Percentiles rank a stretch among this genome's conserved stretches.
Conservation (phyloP, 164 flowering plant genomes). For the Buxus sempervirens region DNA sequence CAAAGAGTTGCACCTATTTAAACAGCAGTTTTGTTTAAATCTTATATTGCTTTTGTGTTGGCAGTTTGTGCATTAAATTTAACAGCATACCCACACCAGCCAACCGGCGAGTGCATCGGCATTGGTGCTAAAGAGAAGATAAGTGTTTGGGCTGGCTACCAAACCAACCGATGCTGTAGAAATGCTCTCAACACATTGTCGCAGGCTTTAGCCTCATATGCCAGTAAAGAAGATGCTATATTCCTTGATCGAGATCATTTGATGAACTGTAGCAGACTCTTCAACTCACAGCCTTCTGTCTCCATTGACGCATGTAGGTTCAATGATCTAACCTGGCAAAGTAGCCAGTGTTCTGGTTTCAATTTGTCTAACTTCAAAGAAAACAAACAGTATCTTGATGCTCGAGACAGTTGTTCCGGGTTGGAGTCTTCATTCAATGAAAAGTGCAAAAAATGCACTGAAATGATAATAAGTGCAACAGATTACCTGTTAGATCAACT, state of each 20-base stretch:
- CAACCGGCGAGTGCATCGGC: conserved; percentile 43
- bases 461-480: conserved; percentile 10
- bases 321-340: conserved; percentile 19
- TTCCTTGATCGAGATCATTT: conserved; percentile 35
- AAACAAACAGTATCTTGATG: not conserved
- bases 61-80: conserved; percentile 42
- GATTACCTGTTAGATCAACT: conserved; percentile 12
- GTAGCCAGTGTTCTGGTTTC: conserved; percentile 34
- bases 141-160: conserved; percentile 32
- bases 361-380: conserved; percentile 4
- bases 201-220: conserved; percentile 37
- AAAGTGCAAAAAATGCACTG: conserved; percentile 30
- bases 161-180: conserved; percentile 45
- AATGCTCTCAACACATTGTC: conserved; percentile 37
- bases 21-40: no score
- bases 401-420: conserved; percentile 26
- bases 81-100: conserved; percentile 34
- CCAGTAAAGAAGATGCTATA: conserved; percentile 13
- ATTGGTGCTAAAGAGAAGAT: conserved; percentile 15
- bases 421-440: conserved; percentile 25
- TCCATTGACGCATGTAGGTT: conserved; percentile 32
- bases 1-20: no score
- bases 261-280: conserved; percentile 28
- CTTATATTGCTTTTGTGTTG: not conserved
- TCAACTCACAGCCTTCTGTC: conserved; percentile 15